phyloP scores from a whole-genome alignment of 2,329 filamentous ascomycete species.

The Xylariales sp. region DNA sequence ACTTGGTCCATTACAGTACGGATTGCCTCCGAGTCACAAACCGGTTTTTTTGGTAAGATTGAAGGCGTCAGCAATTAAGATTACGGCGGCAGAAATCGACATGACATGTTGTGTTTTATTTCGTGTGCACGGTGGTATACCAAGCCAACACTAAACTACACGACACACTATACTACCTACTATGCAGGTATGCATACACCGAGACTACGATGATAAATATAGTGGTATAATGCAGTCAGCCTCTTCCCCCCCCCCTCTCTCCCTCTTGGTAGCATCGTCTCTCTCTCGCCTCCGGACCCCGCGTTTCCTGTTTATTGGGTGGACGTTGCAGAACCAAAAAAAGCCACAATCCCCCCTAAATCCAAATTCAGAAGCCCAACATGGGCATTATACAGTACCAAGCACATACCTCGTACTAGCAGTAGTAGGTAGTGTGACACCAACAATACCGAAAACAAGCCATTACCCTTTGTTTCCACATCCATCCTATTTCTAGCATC shows the following conservation, averaged over 20 bases:
- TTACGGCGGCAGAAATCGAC: too few relatives aligned
- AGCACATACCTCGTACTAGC: too few relatives aligned
- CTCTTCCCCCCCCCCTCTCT: too few relatives aligned
- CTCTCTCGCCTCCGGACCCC: constrained; percentile 13
- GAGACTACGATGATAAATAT: too few relatives aligned
- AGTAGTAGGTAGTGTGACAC: constrained; percentile 18
- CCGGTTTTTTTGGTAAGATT: too few relatives aligned
- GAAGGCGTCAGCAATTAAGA: too few relatives aligned
- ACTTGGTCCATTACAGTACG: not conserved
- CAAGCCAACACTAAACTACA: too few relatives aligned
- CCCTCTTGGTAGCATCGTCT: not conserved
- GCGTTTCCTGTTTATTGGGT: constrained; percentile 7
- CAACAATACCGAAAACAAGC: constrained; percentile 13
- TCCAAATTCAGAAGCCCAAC: constrained; percentile 7
- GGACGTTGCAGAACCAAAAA: not conserved
- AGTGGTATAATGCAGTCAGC: too few relatives aligned
- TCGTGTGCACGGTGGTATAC: too few relatives aligned
- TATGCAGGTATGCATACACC: too few relatives aligned
- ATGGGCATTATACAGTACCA: not conserved
- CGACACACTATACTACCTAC: too few relatives aligned
- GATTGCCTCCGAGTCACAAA: not conserved
- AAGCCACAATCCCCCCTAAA: constrained; percentile 14
- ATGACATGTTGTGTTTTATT: too few relatives aligned
- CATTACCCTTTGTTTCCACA: constrained; percentile 9
- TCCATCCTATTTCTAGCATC: constrained; percentile 33